Evolutionary conservation across 768 basidiomycete species (phyloP), one percentile per base, ranked within the genome.

Genomic region (Trametes cinnabarina): DNA sequence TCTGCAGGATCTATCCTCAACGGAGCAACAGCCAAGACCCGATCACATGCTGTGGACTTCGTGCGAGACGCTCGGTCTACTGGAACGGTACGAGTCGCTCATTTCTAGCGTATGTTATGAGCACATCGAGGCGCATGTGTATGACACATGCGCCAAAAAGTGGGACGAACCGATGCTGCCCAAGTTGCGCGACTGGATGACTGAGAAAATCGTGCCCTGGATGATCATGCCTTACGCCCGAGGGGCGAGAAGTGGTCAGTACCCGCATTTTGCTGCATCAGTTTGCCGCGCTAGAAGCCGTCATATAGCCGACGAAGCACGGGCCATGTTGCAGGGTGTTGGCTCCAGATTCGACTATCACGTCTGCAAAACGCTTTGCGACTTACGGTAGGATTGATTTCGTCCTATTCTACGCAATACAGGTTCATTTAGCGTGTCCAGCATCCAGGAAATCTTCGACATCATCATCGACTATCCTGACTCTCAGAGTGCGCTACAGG

Each of bases 381-480:
- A 94, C 69, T 74, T 96, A 51, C 77, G 94, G 93, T 92, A 55
- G 35, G 80, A 8, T 69, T 12, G 3, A 11, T 10, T n/a, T 4
- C 5, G 9, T 20, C 6, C 11, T 39, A 0, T 9, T 39, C 14
- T n/a, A 3, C 9, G 19, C 17, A 34, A 3, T 1, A 39, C 19
- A 22, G 23, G 14, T 35, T 6, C 4, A 30, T 23, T 15, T 4
- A 10, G 8, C 8, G 4, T 10, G 15, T 8, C 11, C 40, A 87
- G 86, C 32, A 88, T 84, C 57, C 79, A 76, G 47, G 95, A 98
- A 70, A 88, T 98, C 19, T 98, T 97, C 68, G 93, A 96, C 63
- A 97, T 98, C 55, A 96, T 98, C 57, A 86, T 98, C 54, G 92
- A 96, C 66, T 95, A 85, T 65, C 94, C 96, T 0, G 90, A 94